Conservation (phyloP, 1,139 yeast genomes). For the Insectozyma bohioensis region DNA sequence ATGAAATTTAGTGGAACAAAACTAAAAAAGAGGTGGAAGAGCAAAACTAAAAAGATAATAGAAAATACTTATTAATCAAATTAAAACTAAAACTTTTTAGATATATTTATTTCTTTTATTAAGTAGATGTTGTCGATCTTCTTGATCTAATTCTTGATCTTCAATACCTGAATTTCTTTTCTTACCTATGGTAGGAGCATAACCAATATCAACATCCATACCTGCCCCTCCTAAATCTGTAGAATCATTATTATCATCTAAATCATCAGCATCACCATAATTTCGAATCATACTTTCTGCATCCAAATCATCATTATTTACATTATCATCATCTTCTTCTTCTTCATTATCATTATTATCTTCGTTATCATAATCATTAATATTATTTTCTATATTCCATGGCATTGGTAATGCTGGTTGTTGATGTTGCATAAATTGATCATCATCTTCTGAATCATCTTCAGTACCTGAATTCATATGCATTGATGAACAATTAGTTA, state of each 20-base stretch:
- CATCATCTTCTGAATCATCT: constrained; percentile 3
- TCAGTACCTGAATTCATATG: constrained; percentile 18
- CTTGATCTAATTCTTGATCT: not conserved
- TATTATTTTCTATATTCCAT: too few species aligned
- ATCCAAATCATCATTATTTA: constrained; percentile 8
- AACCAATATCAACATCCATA: constrained; percentile 47
- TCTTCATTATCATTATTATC: constrained; percentile 19
- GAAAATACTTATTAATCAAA: too few species aligned
- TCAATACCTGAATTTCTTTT: constrained; percentile 19
- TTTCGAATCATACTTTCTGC: constrained; percentile 14
- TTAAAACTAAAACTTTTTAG: too few species aligned
- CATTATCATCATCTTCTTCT: constrained; percentile 2
- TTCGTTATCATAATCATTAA: constrained; percentile 27
- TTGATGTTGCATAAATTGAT: constrained; percentile 8
- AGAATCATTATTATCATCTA: constrained; percentile 32
- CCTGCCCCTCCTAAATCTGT: constrained; percentile 32
- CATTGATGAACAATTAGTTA: constrained; percentile 40
- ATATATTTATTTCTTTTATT: constrained; percentile 7
- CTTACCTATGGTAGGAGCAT: constrained; percentile 36
- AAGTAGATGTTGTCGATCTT: too few species aligned
- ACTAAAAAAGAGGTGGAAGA: too few species aligned
- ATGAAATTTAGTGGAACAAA: too few species aligned
- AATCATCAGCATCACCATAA: constrained; percentile 41
- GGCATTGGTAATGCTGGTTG: too few species aligned
- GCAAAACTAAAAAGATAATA: too few species aligned